Base-by-base conservation (phyloP, 208 protist species). In the Leishmania braziliensis region DNA sequence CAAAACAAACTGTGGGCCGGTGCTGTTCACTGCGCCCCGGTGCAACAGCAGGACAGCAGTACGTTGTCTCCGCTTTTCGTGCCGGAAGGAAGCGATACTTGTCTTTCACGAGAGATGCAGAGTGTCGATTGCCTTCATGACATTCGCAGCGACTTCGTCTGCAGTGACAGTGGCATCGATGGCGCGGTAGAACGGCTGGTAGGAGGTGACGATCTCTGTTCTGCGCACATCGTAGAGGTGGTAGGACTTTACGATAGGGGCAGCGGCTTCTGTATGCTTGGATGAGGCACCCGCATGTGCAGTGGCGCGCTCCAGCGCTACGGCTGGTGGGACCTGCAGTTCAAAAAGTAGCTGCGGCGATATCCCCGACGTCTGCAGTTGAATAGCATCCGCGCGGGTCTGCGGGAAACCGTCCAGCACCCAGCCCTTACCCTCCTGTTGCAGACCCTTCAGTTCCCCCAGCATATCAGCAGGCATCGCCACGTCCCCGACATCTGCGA, bases 341-440 rank as follows among this genome's bases (percentile, higher is more conserved):
- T 91, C 83, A 72, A 98, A 86, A 74, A 97, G 86, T 18, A 79
- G 81, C 68, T 95, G 86, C 2, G 93, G 92, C n/a, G 88, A 92
- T 26, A 96, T 84, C 1, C 91, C 90, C 8, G 86, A 84, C 33
- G 82, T 73, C 80, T 96, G 95, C 58, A 98, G 89, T 76, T 89
- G 93, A 29, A 96, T 91, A 26, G 92, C 91, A 72, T 96, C 88
- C 2, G 92, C 90, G 14, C 93, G 91, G 0, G 88, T 95, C 43
- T 85, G 84, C 0, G 95, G 95, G 63, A 96, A 96, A 8, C 94
- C 95, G 82, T 97, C 93, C 36, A 97, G 86, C 46, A 98, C 84
- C 92, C 93, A 98, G 4, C 95, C 95, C 10, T 83, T 74, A 12
- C 84, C 71, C 53, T 80, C 78, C 51, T 60, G 43, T 63, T 98